A percentile compares a stretch with the other conserved stretches of the same genome.
phyloP scores from a whole-genome alignment of 2,329 filamentous ascomycete species.

The Stagonosporopsis vannaccii region DNA sequence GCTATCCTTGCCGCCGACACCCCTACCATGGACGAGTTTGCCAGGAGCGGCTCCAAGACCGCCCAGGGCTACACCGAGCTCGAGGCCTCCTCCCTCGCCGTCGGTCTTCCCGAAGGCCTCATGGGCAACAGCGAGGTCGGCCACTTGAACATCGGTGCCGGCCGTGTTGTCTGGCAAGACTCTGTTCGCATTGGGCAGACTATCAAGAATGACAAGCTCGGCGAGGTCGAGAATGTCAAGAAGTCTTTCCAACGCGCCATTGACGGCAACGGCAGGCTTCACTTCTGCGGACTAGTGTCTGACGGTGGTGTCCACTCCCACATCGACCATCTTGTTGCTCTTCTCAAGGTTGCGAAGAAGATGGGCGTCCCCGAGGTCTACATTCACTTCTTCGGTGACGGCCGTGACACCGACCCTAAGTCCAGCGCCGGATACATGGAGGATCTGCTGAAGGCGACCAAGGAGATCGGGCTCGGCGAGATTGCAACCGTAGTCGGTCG shows the following conservation, averaged over 20 bases:
- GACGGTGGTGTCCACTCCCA: slow-evolving; percentile 97
- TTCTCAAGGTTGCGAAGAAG: slow-evolving; percentile 90
- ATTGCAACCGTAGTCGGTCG: slow-evolving; percentile 92
- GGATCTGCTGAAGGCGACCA: slow-evolving; percentile 78
- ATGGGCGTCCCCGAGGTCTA: slow-evolving; percentile 87
- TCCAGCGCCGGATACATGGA: slow-evolving; percentile 88
- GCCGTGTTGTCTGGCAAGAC: slow-evolving; percentile 96
- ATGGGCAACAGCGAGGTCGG: slow-evolving; percentile 99
- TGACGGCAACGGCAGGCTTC: slow-evolving; percentile 87
- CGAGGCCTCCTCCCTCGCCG: slow-evolving; percentile 93
- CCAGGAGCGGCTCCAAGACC: slow-evolving; percentile 69
- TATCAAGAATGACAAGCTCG: slow-evolving; percentile 83
- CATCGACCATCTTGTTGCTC: slow-evolving; percentile 87
- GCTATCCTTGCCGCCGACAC: slow-evolving; percentile 94
- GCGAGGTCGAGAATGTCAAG: slow-evolving; percentile 78
- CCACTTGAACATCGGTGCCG: slow-evolving; percentile 97
- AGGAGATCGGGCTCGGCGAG: slow-evolving; percentile 86
- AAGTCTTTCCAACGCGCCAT: slow-evolving; percentile 80
- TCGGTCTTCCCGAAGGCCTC: slow-evolving; percentile 92
- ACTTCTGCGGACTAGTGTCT: slow-evolving; percentile 89
- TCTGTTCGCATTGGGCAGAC: slow-evolving; percentile 93
- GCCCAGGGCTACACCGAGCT: slow-evolving; percentile 88
- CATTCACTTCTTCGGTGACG: slow-evolving; percentile 99
- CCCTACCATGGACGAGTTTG: slow-evolving; percentile 91
- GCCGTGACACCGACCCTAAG: slow-evolving; percentile 97